Conservation (phyloP, 371 early-diverging fungal species). For the Actinomortierella ambigua region DNA sequence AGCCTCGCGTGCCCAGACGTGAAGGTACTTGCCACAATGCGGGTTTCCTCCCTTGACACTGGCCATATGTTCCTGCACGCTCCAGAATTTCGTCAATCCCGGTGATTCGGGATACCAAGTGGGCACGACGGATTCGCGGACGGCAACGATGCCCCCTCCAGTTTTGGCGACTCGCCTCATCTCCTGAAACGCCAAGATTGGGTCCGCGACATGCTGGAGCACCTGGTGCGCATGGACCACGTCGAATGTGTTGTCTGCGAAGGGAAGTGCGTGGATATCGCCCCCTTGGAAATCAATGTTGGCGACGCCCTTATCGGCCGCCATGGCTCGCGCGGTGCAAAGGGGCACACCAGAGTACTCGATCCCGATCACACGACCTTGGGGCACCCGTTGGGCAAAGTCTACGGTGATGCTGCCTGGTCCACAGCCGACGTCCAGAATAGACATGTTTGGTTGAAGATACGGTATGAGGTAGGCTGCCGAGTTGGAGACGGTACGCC, state of each 20-base stretch:
- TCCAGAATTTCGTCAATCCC: constrained; percentile 11
- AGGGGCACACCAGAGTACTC: constrained; percentile 17
- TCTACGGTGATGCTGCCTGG: constrained; percentile 21
- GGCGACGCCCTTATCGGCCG: constrained; percentile 12
- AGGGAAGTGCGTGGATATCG: constrained; percentile 16
- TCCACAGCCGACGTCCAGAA: constrained; percentile 21
- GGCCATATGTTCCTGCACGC: constrained; percentile 7
- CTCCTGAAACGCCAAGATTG: constrained; percentile 15
- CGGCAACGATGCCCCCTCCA: constrained; percentile 18
- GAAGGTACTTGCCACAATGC: constrained; percentile 12
- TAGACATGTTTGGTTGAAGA: constrained; percentile 13
- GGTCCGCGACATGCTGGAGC: constrained; percentile 20
- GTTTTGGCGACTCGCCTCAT: constrained; percentile 13
- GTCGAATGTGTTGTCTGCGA: constrained; percentile 18
- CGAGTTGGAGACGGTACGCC: constrained; percentile 18
- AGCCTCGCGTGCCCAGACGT: constrained; percentile 17
- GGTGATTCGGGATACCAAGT: constrained; percentile 17
- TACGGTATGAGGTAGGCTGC: constrained; percentile 9
- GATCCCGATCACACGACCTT: constrained; percentile 17
- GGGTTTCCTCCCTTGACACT: constrained; percentile 16
- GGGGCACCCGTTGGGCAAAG: constrained; percentile 15
- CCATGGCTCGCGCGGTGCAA: constrained; percentile 7
- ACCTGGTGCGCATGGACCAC: constrained; percentile 22
- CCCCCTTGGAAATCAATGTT: constrained; percentile 17
- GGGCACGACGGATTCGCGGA: constrained; percentile 7